Percentiles rank a stretch among this genome's conserved stretches.
phyloP scores from a whole-genome alignment of 1,284 basidiomycete genomes.

The Apiotrichum sp. region DNA sequence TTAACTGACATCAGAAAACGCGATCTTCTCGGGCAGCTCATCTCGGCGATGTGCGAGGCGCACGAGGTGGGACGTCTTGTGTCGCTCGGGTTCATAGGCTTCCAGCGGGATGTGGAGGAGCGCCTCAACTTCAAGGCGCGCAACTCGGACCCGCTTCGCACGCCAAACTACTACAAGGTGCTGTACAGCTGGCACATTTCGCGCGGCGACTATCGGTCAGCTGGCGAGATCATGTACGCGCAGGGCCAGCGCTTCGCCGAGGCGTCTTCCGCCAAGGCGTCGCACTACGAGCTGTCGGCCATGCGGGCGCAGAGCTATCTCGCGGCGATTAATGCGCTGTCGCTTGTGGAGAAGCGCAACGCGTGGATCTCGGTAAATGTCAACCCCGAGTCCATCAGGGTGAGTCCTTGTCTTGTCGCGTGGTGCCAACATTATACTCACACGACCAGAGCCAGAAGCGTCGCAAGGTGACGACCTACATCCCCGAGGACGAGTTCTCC shows the following conservation, averaged over 20 bases:
- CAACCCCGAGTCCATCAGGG: conserved; percentile 21
- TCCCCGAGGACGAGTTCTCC: conserved; percentile 68
- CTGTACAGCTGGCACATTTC: conserved; percentile 91
- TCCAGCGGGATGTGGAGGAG: conserved; percentile 81
- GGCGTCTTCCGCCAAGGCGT: conserved; percentile 19
- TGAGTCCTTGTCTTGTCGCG: neutral
- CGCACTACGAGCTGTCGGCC: conserved; percentile 58
- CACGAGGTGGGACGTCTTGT: conserved; percentile 72
- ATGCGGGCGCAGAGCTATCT: conserved; percentile 74
- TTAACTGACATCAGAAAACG: conserved; percentile 56
- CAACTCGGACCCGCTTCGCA: conserved; percentile 80
- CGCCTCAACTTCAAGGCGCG: conserved; percentile 88
- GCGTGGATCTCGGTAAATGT: conserved; percentile 70
- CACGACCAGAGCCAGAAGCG: conserved; percentile 54
- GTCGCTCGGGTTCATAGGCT: conserved; percentile 75
- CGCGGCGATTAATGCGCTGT: conserved; percentile 82
- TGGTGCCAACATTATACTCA: neutral
- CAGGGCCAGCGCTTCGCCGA: conserved; percentile 73
- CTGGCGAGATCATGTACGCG: conserved; percentile 89
- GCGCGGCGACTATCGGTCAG: conserved; percentile 79
- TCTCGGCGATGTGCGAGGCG: conserved; percentile 89
- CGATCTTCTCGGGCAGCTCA: conserved; percentile 70
- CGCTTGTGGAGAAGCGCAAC: conserved; percentile 70
- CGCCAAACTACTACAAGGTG: conserved; percentile 83
- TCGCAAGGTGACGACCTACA: conserved; percentile 63